Evolutionary conservation across 768 basidiomycete species (phyloP), one percentile per base, ranked within the genome.

Genomic region (Boletellus emodensis): DNA sequence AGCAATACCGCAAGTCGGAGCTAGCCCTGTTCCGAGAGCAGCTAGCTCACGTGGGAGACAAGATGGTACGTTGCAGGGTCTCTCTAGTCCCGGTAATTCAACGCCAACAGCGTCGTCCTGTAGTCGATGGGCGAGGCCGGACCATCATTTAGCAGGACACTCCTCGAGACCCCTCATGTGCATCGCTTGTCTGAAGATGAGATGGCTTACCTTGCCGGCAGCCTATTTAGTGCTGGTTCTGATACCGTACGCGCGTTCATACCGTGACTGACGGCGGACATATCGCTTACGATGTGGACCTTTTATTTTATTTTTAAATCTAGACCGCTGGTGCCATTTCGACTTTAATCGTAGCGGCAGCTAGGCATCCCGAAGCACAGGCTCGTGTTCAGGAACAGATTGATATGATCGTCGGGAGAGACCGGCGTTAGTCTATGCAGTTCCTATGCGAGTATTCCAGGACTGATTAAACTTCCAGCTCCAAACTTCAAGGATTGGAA

Each of bases 201-300:
- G 54, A 72, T 74, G 3, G 73, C 80, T 0, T 83, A 82, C 59
- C 72, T 84, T 18, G 79, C 77, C 1, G 81, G 82, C 1, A 72
- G 73, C 30, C 75, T 84, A 68, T 84, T 82, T 50, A 80, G 79
- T 22, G 81, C 82, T 12, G 81, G 82, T 2, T 74, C 76, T 0
- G 81, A 82, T 53, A 82, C 81, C n/a, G 71, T 65, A 41, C 41
- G 62, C 41, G 62, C 39, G n/a, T n/a, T 17, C 6, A 22, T 30
- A 33, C 28, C 20, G 13, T 22, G 17, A 9, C 22, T 14, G 9
- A 13, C 24, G 11, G n/a, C 1, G 20, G 20, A 44, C 9, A 13
- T 13, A 26, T 17, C 15, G 22, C 38, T 34, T 26, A 34, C 32
- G n/a, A 17, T 6, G 30, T 36, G 6, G 10, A 17, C 38, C 22